Conservation (phyloP, 1,284 basidiomycete species). For the Tremellales sp. region DNA sequence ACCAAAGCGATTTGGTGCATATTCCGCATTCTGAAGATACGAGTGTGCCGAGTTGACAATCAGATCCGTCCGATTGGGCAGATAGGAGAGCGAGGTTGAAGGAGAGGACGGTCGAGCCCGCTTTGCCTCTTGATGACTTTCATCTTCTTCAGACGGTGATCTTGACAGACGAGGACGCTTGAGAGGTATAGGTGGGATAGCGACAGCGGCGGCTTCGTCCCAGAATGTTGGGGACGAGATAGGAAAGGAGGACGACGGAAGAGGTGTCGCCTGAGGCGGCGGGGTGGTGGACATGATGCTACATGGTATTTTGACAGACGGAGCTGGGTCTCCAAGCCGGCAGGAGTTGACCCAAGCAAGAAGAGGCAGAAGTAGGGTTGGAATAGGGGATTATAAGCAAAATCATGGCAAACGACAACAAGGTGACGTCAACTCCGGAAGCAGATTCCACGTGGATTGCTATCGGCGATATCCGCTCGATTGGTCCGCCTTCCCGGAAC, state of each 20-base stretch:
- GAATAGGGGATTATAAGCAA: too few relatives aligned
- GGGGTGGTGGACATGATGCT: background rate
- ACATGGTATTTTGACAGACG: background rate
- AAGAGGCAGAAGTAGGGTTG: too few relatives aligned
- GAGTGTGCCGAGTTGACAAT: slow-evolving; percentile 24
- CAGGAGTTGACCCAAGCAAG: too few relatives aligned
- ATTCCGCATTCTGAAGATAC: slow-evolving; percentile 51
- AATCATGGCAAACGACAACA: too few relatives aligned
- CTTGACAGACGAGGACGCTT: background rate
- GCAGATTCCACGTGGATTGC: too few relatives aligned
- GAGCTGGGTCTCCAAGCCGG: background rate
- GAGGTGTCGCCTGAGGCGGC: background rate
- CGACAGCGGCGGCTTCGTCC: slow-evolving; percentile 25
- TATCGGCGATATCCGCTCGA: too few relatives aligned
- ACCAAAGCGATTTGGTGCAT: slow-evolving; percentile 75
- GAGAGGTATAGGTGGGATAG: slow-evolving; percentile 6
- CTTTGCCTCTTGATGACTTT: slow-evolving; percentile 5
- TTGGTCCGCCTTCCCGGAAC: too few relatives aligned
- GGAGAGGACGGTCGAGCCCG: slow-evolving; percentile 12
- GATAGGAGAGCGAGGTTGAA: slow-evolving; percentile 25
- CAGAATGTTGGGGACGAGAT: slow-evolving; percentile 36
- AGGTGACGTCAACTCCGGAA: too few relatives aligned
- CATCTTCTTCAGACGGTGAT: slow-evolving; percentile 2
- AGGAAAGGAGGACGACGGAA: slow-evolving; percentile 25
- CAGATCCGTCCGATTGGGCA: slow-evolving; percentile 27